Evolutionary conservation across 2,329 filamentous ascomycete genomes (phyloP), one percentile per base, ranked within the genome.

Genomic region (Microdochium bolleyi): DNA sequence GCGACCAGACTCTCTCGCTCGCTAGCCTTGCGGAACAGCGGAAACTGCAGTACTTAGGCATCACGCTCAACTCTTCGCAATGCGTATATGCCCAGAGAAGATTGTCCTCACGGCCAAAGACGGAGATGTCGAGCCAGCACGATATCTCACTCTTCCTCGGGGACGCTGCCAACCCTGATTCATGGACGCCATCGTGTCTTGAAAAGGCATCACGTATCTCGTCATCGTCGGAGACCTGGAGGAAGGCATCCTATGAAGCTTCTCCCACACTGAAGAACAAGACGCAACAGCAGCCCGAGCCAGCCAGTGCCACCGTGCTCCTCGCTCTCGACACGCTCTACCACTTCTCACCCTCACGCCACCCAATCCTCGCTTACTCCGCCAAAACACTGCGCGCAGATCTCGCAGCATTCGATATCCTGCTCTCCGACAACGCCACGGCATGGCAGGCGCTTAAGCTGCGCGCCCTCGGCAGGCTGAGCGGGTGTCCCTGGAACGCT

Each of bases 321-420:
- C 67, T 83, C 1, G 79, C 74, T 0, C 68, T 83, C 1, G 80
- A 83, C 59, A 77, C 77, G 2, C 60, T 81, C 4, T 83, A 83
- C 52, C 78, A 83, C 60, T 83, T 82, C 58, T 67, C 66, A 0
- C 80, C 79, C 0, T 80, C 78, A 0, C 67, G 79, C 14, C 67
- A 64, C 52, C 71, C 73, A 0, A 59, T 81, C 2, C 69, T 82
- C 14, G 53, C 63, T 8, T 67, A 75, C 46, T 70, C 75, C 1
- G 63, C 67, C 3, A 60, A 56, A 2, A 62, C 62, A 0, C 66
- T 82, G 1, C 58, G 68, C 3, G 78, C 78, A 1, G 73, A 75
- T 0, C 62, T 79, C 51, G 78, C 81, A 73, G 77, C 74, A 0
- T 83, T 82, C 54, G 80, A 83, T 54, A 67, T 83, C 1, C 58